Base-by-base conservation (phyloP, 2,329 filamentous ascomycete genomes). In the Zasmidium cellare region DNA sequence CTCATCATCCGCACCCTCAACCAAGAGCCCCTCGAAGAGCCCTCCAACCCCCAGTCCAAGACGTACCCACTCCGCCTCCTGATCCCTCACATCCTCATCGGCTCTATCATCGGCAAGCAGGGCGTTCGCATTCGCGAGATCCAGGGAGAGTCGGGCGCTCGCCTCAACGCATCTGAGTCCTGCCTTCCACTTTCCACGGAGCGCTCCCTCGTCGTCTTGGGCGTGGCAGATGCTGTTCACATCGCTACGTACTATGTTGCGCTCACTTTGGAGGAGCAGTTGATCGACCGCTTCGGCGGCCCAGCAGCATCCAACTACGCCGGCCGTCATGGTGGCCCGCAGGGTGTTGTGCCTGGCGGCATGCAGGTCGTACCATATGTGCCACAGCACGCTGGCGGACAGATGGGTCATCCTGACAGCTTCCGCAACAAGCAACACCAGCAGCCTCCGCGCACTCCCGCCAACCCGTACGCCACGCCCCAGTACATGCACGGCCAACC, bases 301-400 rank as follows among this genome's bases (percentile, higher is more conserved):
- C 92, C 94, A 19, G 92, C 92, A 57, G 93, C 94, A 51, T 99
- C 94, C n/a, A 93, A 94, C 25, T 99, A 99, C 73, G 94, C 94
- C 48, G 96, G 93, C 48, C 88, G 94, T 64, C 96, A 91, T 71
- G 94, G 94, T 62, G 92, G 91, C 51, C 92, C 94, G 51, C 91
- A 93, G 57, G 93, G 93, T 52, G 91, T 93, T 31, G 91, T 97
- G 16, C 94, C 94, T 20, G 94, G 94, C 59, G 94, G 94, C 61
- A 96, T 99, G 92, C 94, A 97, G 75, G 94, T 99, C 51, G 92
- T 97, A n/a, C 94, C 94, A 5, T 99, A 99, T 74, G 90, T 91
- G 57, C 94, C 94, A 51, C 92, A 97, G 75, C 90, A 93, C 24
- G 91, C 91, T 56, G 91, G 91, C 57, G 94, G 94, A 65, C 92